Base-by-base conservation (phyloP, 805 yeast genomes). In the Clavispora phyllophila region DNA sequence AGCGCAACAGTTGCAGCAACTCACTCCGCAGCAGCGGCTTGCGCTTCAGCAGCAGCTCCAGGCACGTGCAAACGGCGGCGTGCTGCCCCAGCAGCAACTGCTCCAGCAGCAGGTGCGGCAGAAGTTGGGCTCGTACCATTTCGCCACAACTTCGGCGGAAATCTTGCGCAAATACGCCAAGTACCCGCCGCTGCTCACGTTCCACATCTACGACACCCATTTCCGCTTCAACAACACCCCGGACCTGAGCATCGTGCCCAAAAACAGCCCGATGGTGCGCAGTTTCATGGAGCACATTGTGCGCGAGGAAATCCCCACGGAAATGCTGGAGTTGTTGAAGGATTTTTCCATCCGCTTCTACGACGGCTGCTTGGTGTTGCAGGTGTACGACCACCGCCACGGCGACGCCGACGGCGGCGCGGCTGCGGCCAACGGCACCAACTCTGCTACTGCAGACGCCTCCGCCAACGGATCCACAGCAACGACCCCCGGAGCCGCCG, bases 151-250 rank as follows among this genome's bases (percentile, higher is more conserved):
- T 9, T 66, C 84, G 17, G 84, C 79, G 44, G 87, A 82, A 39
- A 73, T 93, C 8, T 62, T 93, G 52, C 78, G 79, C 46, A 90
- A 89, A 60, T 90, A 82, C 60, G 81, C 83, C 50, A 78, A 79
- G 43, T 77, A 76, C 47, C 85, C 91, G 9, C 84, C 96, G 7
- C 85, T 95, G 31, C 65, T 91, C 45, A 95, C 82, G 50, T 82
- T 91, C 55, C 97, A 91, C 56, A 88, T 91, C 19, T 90, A 87
- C 63, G 93, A 88, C 54, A 88, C 87, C 43, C 96, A 90, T 63
- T 91, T 82, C 61, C 77, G 95, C 47, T 90, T 91, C 67, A 95
- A 95, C 48, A 87, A 86, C 50, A 91, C 85, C 40, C 76, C 74
- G 56, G 97, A 90, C 53, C 88, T 95, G 7, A 76, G 86, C 38